Base-by-base conservation (phyloP, 2,329 filamentous ascomycete species). In the Venturia effusa region DNA sequence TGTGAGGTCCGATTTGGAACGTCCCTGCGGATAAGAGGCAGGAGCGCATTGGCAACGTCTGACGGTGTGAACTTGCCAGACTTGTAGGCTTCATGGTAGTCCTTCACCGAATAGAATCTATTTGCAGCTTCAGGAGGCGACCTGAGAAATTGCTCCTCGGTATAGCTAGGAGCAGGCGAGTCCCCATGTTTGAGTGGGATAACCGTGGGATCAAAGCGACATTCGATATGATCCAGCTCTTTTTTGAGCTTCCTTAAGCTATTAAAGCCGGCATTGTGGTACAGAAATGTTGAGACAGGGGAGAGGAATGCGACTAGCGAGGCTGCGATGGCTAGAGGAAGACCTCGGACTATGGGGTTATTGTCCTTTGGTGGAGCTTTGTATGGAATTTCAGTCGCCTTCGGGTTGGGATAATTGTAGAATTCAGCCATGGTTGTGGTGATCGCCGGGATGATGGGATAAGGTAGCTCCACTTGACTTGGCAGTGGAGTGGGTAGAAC, bases 41-140 rank as follows among this genome's bases (percentile, higher is more conserved):
- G 79, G 19, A 96, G 78, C 0, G 83, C 81, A 73, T 92, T 84
- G 15, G 81, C 83, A 1, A 96, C 88, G 66, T 87, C 83, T 0
- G 84, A 79, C 0, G 92, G 92, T 0, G 90, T 94, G 64, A 88
- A 71, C 66, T 81, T 78, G 61, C 89, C 88, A 5, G 84, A 84
- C 66, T 81, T 81, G 77, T 92, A 96, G 48, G 89, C 82, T 61
- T 83, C 81, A 72, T 91, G 87, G 72, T 92, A 96, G 75, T 96
- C 90, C 15, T 83, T 81, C 30, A 86, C 83, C 3, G 88, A 88
- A 72, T 86, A 84, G 76, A 89, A 60, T 15, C 61, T 34, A 39
- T 27, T 39, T 19, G 32, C 30, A 43, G 37, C 57, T 45, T 62
- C 45, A n/a, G 59, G 43, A 27, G 34, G 37, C 10, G 59, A 3